A percentile compares a stretch with the other conserved stretches of the same genome.
phyloP scores from a whole-genome alignment of 2,329 filamentous ascomycete species.

The Fusarium musae region DNA sequence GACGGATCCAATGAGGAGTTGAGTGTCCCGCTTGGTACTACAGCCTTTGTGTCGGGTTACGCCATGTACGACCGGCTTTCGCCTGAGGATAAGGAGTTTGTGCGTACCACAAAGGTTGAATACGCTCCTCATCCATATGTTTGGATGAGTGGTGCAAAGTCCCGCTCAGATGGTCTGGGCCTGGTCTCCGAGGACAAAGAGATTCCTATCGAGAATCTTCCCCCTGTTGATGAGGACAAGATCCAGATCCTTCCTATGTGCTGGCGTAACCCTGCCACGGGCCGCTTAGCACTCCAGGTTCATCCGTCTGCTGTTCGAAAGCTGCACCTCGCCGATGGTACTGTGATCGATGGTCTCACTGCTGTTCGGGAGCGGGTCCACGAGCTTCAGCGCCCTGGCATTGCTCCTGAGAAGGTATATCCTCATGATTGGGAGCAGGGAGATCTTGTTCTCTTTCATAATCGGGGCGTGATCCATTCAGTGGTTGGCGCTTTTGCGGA shows the following conservation, averaged over 20 bases:
- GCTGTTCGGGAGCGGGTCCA: constrained; percentile 76
- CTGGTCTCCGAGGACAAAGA: constrained; percentile 74
- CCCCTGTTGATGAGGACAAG: constrained; percentile 71
- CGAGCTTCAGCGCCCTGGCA: constrained; percentile 76
- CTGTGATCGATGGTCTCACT: constrained; percentile 74
- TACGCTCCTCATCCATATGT: constrained; percentile 85
- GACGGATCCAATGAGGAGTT: constrained; percentile 75
- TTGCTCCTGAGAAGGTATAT: constrained; percentile 75
- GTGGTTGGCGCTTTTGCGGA: constrained; percentile 80
- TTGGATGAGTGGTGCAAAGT: constrained; percentile 79
- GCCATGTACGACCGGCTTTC: constrained; percentile 76
- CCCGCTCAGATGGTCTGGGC: constrained; percentile 76
- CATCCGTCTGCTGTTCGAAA: constrained; percentile 78
- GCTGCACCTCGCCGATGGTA: constrained; percentile 74
- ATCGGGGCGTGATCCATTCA: constrained; percentile 78
- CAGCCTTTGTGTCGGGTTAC: constrained; percentile 78
- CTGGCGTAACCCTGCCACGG: constrained; percentile 80
- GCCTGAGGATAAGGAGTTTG: constrained; percentile 74
- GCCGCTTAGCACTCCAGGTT: constrained; percentile 75
- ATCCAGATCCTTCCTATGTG: constrained; percentile 80
- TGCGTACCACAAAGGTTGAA: constrained; percentile 73
- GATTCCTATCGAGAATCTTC: constrained; percentile 67
- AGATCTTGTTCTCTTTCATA: constrained; percentile 82
- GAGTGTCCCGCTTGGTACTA: constrained; percentile 77
- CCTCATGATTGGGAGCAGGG: constrained; percentile 82